phyloP scores from a whole-genome alignment of 192 early-diverging fungal genomes.

The Dissophora globulifera region DNA sequence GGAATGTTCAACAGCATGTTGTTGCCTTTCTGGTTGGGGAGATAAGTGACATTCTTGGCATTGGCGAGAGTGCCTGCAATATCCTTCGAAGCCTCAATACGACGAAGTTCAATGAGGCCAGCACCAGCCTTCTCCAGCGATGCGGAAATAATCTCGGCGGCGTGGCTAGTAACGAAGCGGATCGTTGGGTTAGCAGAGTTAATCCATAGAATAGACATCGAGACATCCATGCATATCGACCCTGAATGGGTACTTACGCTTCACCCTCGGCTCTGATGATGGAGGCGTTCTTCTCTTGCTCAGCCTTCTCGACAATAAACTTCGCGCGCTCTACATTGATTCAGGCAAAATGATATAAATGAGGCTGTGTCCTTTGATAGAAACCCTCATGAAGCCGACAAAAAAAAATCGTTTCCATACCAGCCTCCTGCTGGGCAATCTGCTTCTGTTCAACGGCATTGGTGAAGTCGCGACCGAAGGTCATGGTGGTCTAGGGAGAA shows the following conservation, averaged over 20 bases:
- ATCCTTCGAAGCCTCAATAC: constrained; percentile 97
- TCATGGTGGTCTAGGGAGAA: constrained; percentile 87
- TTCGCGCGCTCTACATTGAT: constrained; percentile 83
- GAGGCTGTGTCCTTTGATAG: not conserved
- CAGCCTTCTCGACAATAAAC: constrained; percentile 98
- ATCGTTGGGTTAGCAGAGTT: not conserved
- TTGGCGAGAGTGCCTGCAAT: constrained; percentile 89
- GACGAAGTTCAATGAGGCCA: constrained; percentile 93
- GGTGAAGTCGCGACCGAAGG: constrained; percentile 98
- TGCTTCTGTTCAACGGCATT: constrained; percentile 98
- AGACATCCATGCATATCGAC: too few relatives aligned
- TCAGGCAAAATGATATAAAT: not conserved
- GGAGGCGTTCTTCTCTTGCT: constrained; percentile 97
- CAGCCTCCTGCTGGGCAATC: constrained; percentile 98
- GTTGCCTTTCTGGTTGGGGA: constrained; percentile 72
- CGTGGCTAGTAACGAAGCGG: constrained; percentile 49
- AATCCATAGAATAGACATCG: too few relatives aligned
- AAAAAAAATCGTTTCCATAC: too few relatives aligned
- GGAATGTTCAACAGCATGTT: constrained; percentile 54
- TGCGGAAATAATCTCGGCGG: constrained; percentile 90
- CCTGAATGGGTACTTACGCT: too few relatives aligned
- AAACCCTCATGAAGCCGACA: too few relatives aligned
- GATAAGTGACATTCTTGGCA: constrained; percentile 89
- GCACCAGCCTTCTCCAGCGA: constrained; percentile 92
- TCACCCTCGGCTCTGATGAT: constrained; percentile 99